Base-by-base conservation (phyloP, 305 asterid species). In the Solanum hybrid region DNA sequence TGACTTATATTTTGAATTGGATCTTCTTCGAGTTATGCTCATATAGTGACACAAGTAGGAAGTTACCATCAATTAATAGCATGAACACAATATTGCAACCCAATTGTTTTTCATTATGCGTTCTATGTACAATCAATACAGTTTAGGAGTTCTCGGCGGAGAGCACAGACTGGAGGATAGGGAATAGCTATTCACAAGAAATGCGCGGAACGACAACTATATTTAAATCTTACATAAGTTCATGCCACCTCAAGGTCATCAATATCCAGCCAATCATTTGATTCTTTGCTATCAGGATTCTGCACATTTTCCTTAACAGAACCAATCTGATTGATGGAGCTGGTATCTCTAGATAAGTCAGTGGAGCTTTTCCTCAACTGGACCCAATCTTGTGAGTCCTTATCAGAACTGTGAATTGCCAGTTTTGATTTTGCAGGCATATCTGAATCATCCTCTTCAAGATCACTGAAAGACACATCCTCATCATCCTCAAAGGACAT, bases 391-490 rank as follows among this genome's bases (percentile, higher is more conserved):
- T 92, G 94, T 6, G 98, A 91, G 88, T 95, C 98, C 92, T 94
- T 97, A 91, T 96, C 97, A 56, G 98, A 94, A 86, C 94, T 92
- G 92, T 89, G 66, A 81, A 91, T 92, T 13, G 92, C 91, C 90
- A 94, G 95, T 91, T 94, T 94, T 38, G 89, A 90, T 90, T 90
- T 96, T 7, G 93, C 84, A 8, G 96, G 93, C 72, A 85, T 91
- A 32, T 96, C 98, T 16, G 86, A 94, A 88, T 95, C 96, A 26
- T 96, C 98, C 32, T 98, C 99, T 91, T 98, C 99, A 85, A 98
- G 99, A 93, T 98, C 99, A 90, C 99, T 98, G 87, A 98, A 98
- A 5, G 99, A 95, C 87, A 98, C 99, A 34, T 98, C 99, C 73
- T 98, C 99, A 20, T 98, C 99, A 64, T 95, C 93, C 92, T 92